Percentiles rank a stretch among this genome's conserved stretches.
These are phyloP conservation scores for Lepiota subincarnata DNA, from an alignment of 768 basidiomycete genomes.

Conservation along the genomic window DNA sequence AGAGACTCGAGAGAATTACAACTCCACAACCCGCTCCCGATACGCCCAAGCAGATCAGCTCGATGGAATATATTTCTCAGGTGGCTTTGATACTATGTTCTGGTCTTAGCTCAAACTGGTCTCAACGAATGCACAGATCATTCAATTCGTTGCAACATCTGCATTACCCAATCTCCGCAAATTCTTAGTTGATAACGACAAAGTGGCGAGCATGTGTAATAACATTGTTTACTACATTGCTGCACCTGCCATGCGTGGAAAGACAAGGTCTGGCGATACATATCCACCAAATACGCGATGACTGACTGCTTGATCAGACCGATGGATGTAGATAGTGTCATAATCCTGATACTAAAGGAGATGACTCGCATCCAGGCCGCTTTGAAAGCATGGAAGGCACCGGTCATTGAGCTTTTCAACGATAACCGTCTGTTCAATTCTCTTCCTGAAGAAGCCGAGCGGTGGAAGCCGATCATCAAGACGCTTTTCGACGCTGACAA, in stretches of 20 bases:
- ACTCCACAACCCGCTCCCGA: conserved; percentile 30
- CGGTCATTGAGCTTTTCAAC: conserved; percentile 75
- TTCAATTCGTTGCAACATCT: conserved; percentile 59
- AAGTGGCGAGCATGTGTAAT: conserved; percentile 69
- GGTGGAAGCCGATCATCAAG: conserved; percentile 79
- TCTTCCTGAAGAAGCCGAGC: conserved; percentile 44
- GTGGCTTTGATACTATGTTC: conserved; percentile 24
- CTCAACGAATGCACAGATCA: conserved; percentile 49
- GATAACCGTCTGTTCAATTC: conserved; percentile 88
- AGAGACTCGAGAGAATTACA: conserved; percentile 50
- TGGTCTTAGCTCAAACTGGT: background rate
- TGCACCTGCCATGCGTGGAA: conserved; percentile 74
- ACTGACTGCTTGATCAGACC: conserved; percentile 40
- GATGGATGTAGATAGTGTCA: conserved; percentile 67
- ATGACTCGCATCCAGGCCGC: conserved; percentile 76
- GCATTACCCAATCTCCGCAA: conserved; percentile 73
- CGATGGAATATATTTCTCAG: conserved; percentile 43
- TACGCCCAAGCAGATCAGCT: conserved; percentile 26
- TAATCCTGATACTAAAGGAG: conserved; percentile 68
- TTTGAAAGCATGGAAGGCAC: conserved; percentile 79
- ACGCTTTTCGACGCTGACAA: conserved; percentile 84
- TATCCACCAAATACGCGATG: background rate
- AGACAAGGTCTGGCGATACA: conserved; percentile 52
- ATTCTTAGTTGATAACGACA: conserved; percentile 83
- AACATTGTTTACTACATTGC: conserved; percentile 85